Conservation (phyloP, 352 stramenopile genomes). For the Phytophthora megakarya region DNA sequence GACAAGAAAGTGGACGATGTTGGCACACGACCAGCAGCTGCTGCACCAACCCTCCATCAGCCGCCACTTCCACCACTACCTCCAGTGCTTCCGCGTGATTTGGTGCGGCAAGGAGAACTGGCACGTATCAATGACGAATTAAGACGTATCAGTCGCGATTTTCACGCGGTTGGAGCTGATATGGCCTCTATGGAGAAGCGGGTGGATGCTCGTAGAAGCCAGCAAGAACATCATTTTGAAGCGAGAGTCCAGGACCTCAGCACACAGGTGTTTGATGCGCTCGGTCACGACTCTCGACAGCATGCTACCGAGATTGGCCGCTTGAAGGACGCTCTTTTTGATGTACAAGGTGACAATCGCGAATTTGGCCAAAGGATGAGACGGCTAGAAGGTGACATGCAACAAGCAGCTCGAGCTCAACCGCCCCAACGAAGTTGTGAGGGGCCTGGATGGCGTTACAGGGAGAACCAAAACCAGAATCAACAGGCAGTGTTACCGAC, state of each 20-base stretch:
- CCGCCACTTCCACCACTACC: not conserved
- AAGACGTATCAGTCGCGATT: constrained; percentile 32
- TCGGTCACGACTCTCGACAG: constrained; percentile 45
- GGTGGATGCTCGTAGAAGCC: constrained; percentile 20
- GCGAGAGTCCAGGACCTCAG: constrained; percentile 39
- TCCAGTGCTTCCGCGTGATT: constrained; percentile 7
- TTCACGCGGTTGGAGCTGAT: constrained; percentile 38
- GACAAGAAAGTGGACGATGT: constrained; percentile 7
- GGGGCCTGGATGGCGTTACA: constrained; percentile 5
- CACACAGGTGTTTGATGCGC: constrained; percentile 46
- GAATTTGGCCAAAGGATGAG: constrained; percentile 35
- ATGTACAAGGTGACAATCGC: constrained; percentile 42
- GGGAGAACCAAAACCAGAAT: constrained; percentile 2
- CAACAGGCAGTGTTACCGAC: constrained; percentile 1
- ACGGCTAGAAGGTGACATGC: constrained; percentile 36
- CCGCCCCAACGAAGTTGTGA: constrained; percentile 23
- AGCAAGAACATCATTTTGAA: constrained; percentile 39
- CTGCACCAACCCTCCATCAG: not conserved
- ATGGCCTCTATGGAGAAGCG: constrained; percentile 36
- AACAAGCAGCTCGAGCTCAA: constrained; percentile 16
- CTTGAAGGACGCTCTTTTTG: constrained; percentile 54
- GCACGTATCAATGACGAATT: constrained; percentile 27
- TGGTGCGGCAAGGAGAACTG: constrained; percentile 28
- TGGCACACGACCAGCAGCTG: not conserved
- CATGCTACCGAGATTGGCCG: constrained; percentile 54